phyloP scores from a whole-genome alignment of 2,329 filamentous ascomycete genomes.

The Fusarium coffeatum region DNA sequence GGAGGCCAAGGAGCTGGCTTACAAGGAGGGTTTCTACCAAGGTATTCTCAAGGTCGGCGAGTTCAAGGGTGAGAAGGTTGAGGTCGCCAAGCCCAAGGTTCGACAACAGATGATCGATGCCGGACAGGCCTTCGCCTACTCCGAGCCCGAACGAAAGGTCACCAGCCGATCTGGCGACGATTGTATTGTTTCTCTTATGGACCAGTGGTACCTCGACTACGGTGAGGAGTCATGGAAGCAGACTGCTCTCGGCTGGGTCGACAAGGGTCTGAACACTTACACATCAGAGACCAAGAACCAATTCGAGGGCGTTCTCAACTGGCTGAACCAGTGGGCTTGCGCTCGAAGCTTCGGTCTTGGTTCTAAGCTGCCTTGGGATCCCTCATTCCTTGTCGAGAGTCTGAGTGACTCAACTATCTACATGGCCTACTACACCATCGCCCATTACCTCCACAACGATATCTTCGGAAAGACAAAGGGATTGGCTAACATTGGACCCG shows the following conservation, averaged over 20 bases:
- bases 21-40: constrained; percentile 98
- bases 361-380: constrained; percentile 94
- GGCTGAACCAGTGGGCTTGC: constrained; percentile 97
- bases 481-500: constrained; percentile 74
- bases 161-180: constrained; percentile 90
- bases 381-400: constrained; percentile 89
- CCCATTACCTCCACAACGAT: constrained; percentile 80
- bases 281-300: constrained; percentile 79
- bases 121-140: constrained; percentile 88
- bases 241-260: constrained; percentile 77
- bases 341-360: constrained; percentile 91
- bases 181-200: constrained; percentile 91
- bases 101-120: constrained; percentile 80
- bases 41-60: constrained; percentile 89
- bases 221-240: constrained; percentile 90
- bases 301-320: constrained; percentile 87
- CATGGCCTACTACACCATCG: constrained; percentile 81
- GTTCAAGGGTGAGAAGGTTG: constrained; percentile 87
- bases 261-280: constrained; percentile 81
- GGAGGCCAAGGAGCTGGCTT: constrained; percentile 94
- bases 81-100: constrained; percentile 87
- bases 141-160: constrained; percentile 91
- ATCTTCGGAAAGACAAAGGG: constrained; percentile 83
- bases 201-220: constrained; percentile 99
- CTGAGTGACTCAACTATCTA: constrained; percentile 94